Percentiles rank a stretch among this genome's conserved stretches.
These are phyloP conservation scores for Pseudognaphalium luteoalbum DNA, from an alignment of 129 eudicot genomes.

Conservation along the genomic window DNA sequence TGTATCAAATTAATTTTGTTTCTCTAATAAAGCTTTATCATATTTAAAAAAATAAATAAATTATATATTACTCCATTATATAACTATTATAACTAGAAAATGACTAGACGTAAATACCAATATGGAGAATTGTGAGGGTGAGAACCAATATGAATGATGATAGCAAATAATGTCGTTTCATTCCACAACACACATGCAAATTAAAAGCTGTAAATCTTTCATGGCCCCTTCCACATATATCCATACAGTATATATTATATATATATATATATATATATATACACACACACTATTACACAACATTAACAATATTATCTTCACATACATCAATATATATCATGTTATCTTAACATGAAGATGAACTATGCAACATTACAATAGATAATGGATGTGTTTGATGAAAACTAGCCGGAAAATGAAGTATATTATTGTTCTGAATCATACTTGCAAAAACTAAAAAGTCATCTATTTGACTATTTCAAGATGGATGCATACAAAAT, in stretches of 20 bases:
- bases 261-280: no score
- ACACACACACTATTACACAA: neutral
- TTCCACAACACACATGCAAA: constrained; percentile 32
- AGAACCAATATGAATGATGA: constrained; percentile 8
- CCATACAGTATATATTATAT: neutral
- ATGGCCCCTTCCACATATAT: constrained; percentile 21
- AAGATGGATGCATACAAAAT: neutral
- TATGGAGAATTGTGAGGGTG: constrained; percentile 12
- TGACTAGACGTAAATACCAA: constrained; percentile 15
- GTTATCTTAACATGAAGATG: no score
- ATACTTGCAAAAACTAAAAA: neutral
- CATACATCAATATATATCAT: no score
- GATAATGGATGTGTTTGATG: no score
- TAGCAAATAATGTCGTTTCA: constrained; percentile 22
- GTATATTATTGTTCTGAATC: no score
- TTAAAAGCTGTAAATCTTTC: constrained; percentile 33
- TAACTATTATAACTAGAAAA: neutral
- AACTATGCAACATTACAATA: neutral
- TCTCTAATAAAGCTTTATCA: no score
- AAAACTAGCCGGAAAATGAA: no score
- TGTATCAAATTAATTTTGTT: no score
- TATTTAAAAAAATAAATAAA: no score
- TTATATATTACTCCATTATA: no score
- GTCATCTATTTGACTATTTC: no score
- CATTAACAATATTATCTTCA: neutral